These are phyloP conservation scores for Phytophthora agathidicida DNA, from an alignment of 352 stramenopile genomes.

Conservation along the genomic window DNA sequence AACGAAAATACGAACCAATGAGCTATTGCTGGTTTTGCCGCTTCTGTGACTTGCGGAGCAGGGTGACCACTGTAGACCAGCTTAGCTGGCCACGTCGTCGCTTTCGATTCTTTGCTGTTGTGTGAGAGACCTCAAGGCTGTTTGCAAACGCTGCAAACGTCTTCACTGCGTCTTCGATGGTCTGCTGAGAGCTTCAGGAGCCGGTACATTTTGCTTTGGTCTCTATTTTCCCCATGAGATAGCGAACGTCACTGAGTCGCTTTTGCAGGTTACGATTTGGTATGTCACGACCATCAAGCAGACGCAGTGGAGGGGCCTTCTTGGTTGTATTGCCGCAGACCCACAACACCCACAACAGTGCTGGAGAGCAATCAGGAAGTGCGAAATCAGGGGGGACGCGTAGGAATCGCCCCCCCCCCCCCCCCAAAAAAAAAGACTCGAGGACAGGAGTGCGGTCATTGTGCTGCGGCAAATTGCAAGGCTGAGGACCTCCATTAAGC, in stretches of 20 bases:
- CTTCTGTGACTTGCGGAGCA: not conserved
- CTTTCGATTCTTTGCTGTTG: not conserved
- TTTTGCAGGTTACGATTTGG: slow-evolving; percentile 9
- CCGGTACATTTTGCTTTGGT: slow-evolving; percentile 5
- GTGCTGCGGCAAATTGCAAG: not conserved
- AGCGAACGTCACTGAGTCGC: slow-evolving; percentile 6
- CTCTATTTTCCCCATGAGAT: slow-evolving; percentile 14
- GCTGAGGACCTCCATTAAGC: not conserved
- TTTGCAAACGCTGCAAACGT: not conserved
- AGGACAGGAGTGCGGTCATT: not conserved
- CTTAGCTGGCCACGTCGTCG: not conserved
- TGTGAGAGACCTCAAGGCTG: not conserved
- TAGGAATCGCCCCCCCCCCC: not conserved
- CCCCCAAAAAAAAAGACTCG: slow-evolving; percentile 1
- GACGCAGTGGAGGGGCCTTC: not conserved
- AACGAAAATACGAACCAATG: not conserved
- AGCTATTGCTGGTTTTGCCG: not conserved
- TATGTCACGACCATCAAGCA: slow-evolving; percentile 18
- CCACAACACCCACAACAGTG: slow-evolving; percentile 4
- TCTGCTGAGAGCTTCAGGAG: not conserved
- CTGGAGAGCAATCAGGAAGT: slow-evolving; percentile 7
- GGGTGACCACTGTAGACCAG: slow-evolving; percentile 1
- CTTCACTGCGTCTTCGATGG: slow-evolving; percentile 1
- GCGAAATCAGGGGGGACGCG: slow-evolving; percentile 4
- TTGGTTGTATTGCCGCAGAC: slow-evolving; percentile 8